These are phyloP conservation scores for Trichoderma sp. DNA, from an alignment of 2,329 filamentous ascomycete genomes.

Conservation along the genomic window DNA sequence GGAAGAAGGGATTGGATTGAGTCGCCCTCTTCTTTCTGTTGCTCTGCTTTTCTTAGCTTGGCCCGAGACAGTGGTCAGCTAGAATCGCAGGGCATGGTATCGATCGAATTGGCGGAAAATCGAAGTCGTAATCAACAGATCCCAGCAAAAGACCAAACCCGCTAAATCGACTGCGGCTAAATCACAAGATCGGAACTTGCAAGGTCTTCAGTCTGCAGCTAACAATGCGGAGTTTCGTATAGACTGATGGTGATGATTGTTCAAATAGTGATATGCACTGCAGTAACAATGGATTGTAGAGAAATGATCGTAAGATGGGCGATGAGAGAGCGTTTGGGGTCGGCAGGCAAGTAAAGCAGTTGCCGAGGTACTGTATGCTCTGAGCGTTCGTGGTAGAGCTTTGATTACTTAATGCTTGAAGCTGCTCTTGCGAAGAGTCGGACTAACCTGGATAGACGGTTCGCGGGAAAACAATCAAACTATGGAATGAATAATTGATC, in stretches of 20 bases:
- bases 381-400: not conserved
- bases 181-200: not conserved
- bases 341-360: not conserved
- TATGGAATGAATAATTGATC: not conserved
- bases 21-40: not conserved
- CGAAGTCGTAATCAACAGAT: not conserved
- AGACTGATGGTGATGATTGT: not conserved
- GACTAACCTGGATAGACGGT: not conserved
- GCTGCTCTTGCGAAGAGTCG: not conserved
- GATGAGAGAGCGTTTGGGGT: not conserved
- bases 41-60: not conserved
- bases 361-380: not conserved
- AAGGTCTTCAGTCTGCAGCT: not conserved
- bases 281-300: not conserved
- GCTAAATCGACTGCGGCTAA: not conserved
- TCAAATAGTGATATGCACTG: not conserved
- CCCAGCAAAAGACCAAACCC: not conserved
- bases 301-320: not conserved
- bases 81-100: constrained; percentile 4
- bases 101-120: not conserved
- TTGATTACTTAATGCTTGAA: not conserved
- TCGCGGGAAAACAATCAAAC: not conserved
- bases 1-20: not conserved
- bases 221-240: not conserved
- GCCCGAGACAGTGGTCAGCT: not conserved